phyloP scores from a whole-genome alignment of 345 rosid species.

The Eucalyptus cloeziana region DNA sequence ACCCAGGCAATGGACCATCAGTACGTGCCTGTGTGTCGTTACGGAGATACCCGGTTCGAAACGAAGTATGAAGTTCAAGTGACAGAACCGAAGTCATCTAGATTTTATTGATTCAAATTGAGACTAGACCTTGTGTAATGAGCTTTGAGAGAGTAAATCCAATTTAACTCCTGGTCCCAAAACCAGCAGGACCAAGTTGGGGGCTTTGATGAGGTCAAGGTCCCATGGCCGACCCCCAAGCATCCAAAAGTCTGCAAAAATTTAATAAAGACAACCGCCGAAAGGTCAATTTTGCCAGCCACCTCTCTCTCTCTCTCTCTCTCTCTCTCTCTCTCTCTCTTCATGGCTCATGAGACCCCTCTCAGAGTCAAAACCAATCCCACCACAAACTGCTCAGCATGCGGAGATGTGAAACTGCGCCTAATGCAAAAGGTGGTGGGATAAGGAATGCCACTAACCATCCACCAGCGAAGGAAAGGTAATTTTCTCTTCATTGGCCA shows the following conservation, averaged over 20 bases:
- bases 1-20: neutral
- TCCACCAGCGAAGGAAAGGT: neutral
- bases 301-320: neutral
- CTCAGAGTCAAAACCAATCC: neutral
- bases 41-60: neutral
- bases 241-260: neutral
- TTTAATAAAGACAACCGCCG: neutral
- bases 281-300: neutral
- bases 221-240: neutral
- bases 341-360: neutral
- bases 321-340: neutral
- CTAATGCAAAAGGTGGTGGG: neutral
- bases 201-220: neutral
- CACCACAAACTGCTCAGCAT: neutral
- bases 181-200: neutral
- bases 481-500: neutral
- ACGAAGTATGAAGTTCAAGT: neutral
- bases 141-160: neutral
- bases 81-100: neutral
- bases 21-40: neutral
- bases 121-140: neutral
- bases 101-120: neutral
- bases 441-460: neutral
- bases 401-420: neutral
- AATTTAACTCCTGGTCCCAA: neutral